Evolutionary conservation across 257 asterid genomes (phyloP).

Genomic region (Coffea canephora): DNA sequence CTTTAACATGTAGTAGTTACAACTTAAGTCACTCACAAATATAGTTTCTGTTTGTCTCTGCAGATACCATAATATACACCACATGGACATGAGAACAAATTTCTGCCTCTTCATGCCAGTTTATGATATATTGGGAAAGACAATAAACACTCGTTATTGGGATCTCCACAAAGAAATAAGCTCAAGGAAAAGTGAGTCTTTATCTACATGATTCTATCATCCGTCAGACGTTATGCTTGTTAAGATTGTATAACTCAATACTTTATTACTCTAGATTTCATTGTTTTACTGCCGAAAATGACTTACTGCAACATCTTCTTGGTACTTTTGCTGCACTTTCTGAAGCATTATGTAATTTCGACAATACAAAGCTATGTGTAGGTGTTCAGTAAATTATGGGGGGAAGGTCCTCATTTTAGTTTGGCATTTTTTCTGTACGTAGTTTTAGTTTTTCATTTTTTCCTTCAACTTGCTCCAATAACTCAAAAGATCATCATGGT

Average conservation of each 20-base stretch:
- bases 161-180: constrained; percentile 57
- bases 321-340: background rate
- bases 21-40: background rate
- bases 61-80: constrained; percentile 87
- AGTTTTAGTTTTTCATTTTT: too few species aligned
- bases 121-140: constrained; percentile 68
- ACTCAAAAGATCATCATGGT: background rate
- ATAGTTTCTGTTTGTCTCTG: constrained; percentile 19
- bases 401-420: background rate
- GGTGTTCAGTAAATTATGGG: background rate
- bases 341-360: background rate
- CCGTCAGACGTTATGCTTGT: background rate
- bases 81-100: constrained; percentile 56
- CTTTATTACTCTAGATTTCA: background rate
- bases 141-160: constrained; percentile 58
- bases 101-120: constrained; percentile 96
- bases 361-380: background rate
- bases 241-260: background rate
- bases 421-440: background rate
- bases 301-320: background rate
- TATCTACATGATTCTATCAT: background rate
- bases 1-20: background rate
- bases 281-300: background rate
- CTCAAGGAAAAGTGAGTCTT: constrained; percentile 63
- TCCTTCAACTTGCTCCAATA: background rate